Evolutionary conservation across 805 yeast species (phyloP), one percentile per base, ranked within the genome.

Genomic region (Ogataea henricii): DNA sequence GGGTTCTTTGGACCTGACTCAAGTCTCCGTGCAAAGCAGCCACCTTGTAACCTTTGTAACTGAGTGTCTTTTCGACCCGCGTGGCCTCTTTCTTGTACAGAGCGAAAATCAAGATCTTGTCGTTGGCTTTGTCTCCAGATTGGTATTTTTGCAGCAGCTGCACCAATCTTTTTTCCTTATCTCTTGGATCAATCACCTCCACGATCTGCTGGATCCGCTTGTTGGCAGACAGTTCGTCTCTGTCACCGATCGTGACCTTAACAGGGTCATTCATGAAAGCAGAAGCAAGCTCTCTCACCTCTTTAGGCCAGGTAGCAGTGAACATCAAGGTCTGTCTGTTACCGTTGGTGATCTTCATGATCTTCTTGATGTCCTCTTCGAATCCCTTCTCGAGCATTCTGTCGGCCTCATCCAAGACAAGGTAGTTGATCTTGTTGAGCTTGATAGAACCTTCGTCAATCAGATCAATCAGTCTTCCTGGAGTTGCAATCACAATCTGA

Each of bases 271-370:
- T 80, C 96, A 94, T 87, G 69, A 86, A 94, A 6, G 86, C 79
- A 16, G 82, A 64, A 7, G 99, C 99, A 53, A 94, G 77, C 54
- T 89, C 95, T 64, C 98, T 84, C 29, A 94, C 98, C 71, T 92
- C 96, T 60, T 87, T 88, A n/a, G 99, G 99, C 99, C 99, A 94
- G 1, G 99, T 94, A n/a, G 99, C 99, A 8, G 99, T 92, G 71
- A 94, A 94, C 98, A 94, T 94, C 54, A 94, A 76, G 0, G 99
- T 94, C 70, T 92, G 98, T 72, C 98, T 77, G 23, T 76, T 60
- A 21, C 68, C 26, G 69, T 62, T 52, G 26, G 89, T 77, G 48
- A 74, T 72, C 39, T 85, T 79, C 64, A 94, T 82, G 55, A 94
- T 89, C 54, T 78, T 75, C 66, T 87, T 89, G 64, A 94, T 92